A percentile compares a stretch with the other conserved stretches of the same genome.
Conservation (phyloP, 805 yeast species). For the Vanderwaltozyma tropicalis region DNA sequence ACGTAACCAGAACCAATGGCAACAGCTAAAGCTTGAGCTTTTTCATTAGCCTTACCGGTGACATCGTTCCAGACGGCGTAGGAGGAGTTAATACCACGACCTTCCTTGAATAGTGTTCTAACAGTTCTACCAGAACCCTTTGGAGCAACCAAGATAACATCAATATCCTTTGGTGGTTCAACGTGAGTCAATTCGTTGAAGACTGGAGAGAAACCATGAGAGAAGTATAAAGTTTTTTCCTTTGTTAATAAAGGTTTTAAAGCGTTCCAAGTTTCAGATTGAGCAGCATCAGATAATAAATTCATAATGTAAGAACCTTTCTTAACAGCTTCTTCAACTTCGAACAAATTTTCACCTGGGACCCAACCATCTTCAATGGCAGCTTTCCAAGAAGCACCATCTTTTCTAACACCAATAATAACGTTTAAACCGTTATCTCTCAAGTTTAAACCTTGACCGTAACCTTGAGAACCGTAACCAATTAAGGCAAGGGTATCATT, state of each 20-base stretch:
- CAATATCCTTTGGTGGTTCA: slow-evolving; percentile 88
- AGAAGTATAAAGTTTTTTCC: slow-evolving; percentile 96
- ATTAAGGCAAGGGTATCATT: slow-evolving; percentile 94
- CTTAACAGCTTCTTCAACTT: slow-evolving; percentile 83
- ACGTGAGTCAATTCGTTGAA: slow-evolving; percentile 96
- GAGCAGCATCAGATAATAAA: slow-evolving; percentile 98
- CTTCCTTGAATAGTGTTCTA: slow-evolving; percentile 98
- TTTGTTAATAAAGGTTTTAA: slow-evolving; percentile 87
- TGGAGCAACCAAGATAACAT: slow-evolving; percentile 98
- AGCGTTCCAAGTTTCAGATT: slow-evolving; percentile 91
- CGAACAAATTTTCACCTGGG: slow-evolving; percentile 96
- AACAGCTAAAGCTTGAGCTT: slow-evolving; percentile 95
- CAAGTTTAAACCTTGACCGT: slow-evolving; percentile 98
- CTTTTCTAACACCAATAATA: slow-evolving; percentile 94
- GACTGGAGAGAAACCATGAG: slow-evolving; percentile 99
- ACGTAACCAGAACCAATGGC: slow-evolving; percentile 99
- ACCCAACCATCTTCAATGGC: slow-evolving; percentile 99
- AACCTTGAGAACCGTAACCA: slow-evolving; percentile 99
- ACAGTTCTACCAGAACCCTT: slow-evolving; percentile 99
- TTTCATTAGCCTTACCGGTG: slow-evolving; percentile 97
- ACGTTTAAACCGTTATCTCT: slow-evolving; percentile 98
- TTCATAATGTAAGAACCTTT: slow-evolving; percentile 95
- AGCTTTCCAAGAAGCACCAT: slow-evolving; percentile 99
- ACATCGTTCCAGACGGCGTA: slow-evolving; percentile 99
- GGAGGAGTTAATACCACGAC: slow-evolving; percentile 99